Evolutionary conservation across 2,329 filamentous ascomycete genomes (phyloP).

Genomic region (Stemphylium beticola): DNA sequence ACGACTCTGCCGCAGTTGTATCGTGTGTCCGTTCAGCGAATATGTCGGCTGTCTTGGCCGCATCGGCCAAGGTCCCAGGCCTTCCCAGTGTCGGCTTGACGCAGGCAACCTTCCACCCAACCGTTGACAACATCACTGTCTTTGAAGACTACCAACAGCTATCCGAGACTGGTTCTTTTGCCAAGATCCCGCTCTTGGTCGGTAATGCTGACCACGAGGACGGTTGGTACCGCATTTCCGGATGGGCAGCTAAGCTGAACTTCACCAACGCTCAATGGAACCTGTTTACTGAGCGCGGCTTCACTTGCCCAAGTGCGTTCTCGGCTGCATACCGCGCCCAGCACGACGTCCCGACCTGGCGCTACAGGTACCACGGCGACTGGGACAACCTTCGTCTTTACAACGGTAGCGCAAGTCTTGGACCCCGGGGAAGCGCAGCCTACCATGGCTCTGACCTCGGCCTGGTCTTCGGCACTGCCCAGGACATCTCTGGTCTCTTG

Average conservation of each 20-base stretch:
- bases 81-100: slow-evolving; percentile 31
- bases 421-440: slow-evolving; percentile 39
- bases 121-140: slow-evolving; percentile 39
- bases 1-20: slow-evolving; percentile 36
- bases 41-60: slow-evolving; percentile 27
- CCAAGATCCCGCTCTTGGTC: slow-evolving; percentile 30
- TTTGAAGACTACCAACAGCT: slow-evolving; percentile 38
- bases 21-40: slow-evolving; percentile 46
- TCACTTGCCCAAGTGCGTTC: slow-evolving; percentile 31
- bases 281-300: slow-evolving; percentile 30
- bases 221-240: slow-evolving; percentile 37
- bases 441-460: slow-evolving; percentile 48
- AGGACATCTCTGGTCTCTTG: slow-evolving; percentile 30
- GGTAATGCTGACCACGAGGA: slow-evolving; percentile 36
- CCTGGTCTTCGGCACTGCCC: slow-evolving; percentile 44
- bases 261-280: slow-evolving; percentile 33
- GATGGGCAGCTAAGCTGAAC: slow-evolving; percentile 28
- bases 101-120: slow-evolving; percentile 40
- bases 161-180: slow-evolving; percentile 29
- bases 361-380: slow-evolving; percentile 47
- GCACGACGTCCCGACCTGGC: slow-evolving; percentile 42
- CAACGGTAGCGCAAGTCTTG: slow-evolving; percentile 32
- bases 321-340: slow-evolving; percentile 29
- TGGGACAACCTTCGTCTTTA: slow-evolving; percentile 45
- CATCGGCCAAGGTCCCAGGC: slow-evolving; percentile 32